Percentiles rank a stretch among this genome's conserved stretches.
phyloP scores from a whole-genome alignment of 2,329 filamentous ascomycete species.

The Colletotrichum euphorbiae region DNA sequence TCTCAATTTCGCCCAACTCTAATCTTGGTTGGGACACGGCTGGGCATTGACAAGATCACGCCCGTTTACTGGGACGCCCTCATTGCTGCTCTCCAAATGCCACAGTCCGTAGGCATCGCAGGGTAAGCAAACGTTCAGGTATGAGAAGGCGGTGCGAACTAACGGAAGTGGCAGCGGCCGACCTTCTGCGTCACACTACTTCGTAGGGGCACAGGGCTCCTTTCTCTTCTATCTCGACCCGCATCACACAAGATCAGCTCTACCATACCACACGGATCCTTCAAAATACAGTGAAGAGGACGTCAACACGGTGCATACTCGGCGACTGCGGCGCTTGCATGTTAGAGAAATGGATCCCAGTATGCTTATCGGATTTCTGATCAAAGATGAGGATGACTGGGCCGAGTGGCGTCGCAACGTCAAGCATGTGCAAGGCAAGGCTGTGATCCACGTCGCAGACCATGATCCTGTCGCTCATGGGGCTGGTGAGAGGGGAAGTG shows the following conservation, averaged over 20 bases:
- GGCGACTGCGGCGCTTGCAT: slow-evolving; percentile 83
- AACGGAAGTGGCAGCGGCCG: slow-evolving; percentile 72
- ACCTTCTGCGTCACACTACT: slow-evolving; percentile 84
- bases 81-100: slow-evolving; percentile 83
- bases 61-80: slow-evolving; percentile 96
- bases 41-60: slow-evolving; percentile 95
- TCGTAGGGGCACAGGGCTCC: slow-evolving; percentile 72
- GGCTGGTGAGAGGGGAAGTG: slow-evolving; percentile 72
- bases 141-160: background rate
- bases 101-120: slow-evolving; percentile 95
- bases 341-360: slow-evolving; percentile 96
- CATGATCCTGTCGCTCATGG: slow-evolving; percentile 70
- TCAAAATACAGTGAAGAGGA: slow-evolving; percentile 77
- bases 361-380: slow-evolving; percentile 95
- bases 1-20: slow-evolving; percentile 83
- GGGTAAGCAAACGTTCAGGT: slow-evolving; percentile 68
- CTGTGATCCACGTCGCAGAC: slow-evolving; percentile 86
- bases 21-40: slow-evolving; percentile 86
- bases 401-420: slow-evolving; percentile 82
- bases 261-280: slow-evolving; percentile 71
- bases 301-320: slow-evolving; percentile 86
- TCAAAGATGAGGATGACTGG: slow-evolving; percentile 87
- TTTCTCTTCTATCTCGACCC: slow-evolving; percentile 96
- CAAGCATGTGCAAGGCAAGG: slow-evolving; percentile 80
- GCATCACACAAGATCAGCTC: slow-evolving; percentile 82